Evolutionary conservation across 495 filamentous ascomycete species (phyloP).

Genomic region (Trichoderma virens): DNA sequence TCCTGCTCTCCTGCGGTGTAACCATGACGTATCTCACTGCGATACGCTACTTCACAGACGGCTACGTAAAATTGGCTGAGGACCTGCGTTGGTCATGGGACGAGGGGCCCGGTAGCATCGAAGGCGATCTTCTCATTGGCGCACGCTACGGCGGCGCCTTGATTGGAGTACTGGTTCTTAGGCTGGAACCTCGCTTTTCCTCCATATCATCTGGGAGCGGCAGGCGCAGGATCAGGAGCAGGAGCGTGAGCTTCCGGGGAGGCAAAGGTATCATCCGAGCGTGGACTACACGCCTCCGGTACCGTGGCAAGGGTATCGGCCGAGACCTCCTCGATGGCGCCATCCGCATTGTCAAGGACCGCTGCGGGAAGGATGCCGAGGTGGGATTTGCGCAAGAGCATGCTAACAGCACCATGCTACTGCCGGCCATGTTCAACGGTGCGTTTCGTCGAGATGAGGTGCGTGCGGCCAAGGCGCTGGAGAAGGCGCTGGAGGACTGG

Average conservation of each 20-base stretch:
- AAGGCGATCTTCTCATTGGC: constrained; percentile 35
- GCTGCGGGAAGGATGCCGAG: constrained; percentile 47
- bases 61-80: constrained; percentile 34
- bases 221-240: constrained; percentile 16
- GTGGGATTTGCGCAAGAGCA: constrained; percentile 61
- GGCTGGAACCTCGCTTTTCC: constrained; percentile 22
- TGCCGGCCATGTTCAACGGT: constrained; percentile 53
- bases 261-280: constrained; percentile 55
- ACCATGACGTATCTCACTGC: constrained; percentile 32
- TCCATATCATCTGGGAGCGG: constrained; percentile 13
- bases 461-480: constrained; percentile 43
- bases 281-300: constrained; percentile 64
- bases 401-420: constrained; percentile 55
- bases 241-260: constrained; percentile 24
- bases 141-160: constrained; percentile 32
- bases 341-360: constrained; percentile 47
- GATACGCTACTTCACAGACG: constrained; percentile 34
- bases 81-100: constrained; percentile 32
- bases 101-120: constrained; percentile 18
- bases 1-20: constrained; percentile 27
- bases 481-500: constrained; percentile 37
- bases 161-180: constrained; percentile 36
- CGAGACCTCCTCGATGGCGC: constrained; percentile 59
- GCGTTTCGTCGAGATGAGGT: constrained; percentile 50
- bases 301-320: constrained; percentile 62